Conservation (phyloP, 208 protist species). For the Trypanosomatidae sp. region DNA sequence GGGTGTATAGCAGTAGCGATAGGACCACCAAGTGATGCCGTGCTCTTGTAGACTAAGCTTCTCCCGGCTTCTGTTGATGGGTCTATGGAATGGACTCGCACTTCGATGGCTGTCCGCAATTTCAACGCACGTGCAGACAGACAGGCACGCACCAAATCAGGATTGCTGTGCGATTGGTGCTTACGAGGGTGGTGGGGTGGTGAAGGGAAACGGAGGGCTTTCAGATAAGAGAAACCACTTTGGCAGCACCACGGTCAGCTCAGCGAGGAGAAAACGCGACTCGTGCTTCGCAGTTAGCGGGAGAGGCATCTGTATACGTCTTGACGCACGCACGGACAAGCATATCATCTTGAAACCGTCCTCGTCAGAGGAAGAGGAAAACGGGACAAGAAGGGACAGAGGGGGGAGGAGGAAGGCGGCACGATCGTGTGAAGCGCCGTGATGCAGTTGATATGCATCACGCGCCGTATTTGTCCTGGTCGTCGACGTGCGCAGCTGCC, state of each 20-base stretch:
- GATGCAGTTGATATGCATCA: not conserved
- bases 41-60: not conserved
- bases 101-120: not conserved
- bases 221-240: not conserved
- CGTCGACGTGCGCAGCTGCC: not conserved
- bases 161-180: not conserved
- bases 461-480: not conserved
- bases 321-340: not conserved
- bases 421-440: not conserved
- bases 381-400: not conserved
- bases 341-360: not conserved
- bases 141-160: not conserved
- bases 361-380: not conserved
- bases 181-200: not conserved
- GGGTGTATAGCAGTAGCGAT: not conserved
- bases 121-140: not conserved
- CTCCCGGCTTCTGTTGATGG: not conserved
- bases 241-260: not conserved
- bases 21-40: not conserved
- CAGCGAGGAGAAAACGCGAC: not conserved
- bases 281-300: not conserved
- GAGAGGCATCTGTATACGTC: not conserved
- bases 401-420: not conserved
- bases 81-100: not conserved
- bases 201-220: not conserved